Conservation (phyloP, 176 grass and related monocot species). For the Calamus simplicifolius region DNA sequence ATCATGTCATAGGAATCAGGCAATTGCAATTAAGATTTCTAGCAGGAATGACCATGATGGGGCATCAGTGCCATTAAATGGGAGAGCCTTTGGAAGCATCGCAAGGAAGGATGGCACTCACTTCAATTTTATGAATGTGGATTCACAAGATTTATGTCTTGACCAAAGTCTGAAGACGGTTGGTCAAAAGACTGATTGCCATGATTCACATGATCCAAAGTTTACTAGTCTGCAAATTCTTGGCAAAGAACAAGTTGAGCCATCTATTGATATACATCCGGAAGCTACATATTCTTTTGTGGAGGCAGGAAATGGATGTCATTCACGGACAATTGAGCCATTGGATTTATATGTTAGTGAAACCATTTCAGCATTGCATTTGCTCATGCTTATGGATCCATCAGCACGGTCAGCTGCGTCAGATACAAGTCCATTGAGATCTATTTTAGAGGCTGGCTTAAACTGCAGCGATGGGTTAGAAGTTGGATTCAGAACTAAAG, state of each 20-base stretch:
- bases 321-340: constrained; percentile 25
- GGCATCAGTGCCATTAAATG: constrained; percentile 5
- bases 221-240: not conserved
- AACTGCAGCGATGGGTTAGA: constrained; percentile 12
- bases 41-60: constrained; percentile 20
- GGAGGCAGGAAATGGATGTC: constrained; percentile 21
- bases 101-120: constrained; percentile 11
- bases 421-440: constrained; percentile 23
- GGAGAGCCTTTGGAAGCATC: constrained; percentile 28
- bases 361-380: constrained; percentile 42
- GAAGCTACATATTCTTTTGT: constrained; percentile 17
- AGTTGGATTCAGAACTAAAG: constrained; percentile 14
- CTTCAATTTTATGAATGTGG: constrained; percentile 7
- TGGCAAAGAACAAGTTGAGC: constrained; percentile 1
- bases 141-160: not conserved
- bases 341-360: constrained; percentile 34
- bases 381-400: constrained; percentile 54
- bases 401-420: constrained; percentile 19
- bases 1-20: constrained; percentile 4
- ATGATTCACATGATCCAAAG: not conserved
- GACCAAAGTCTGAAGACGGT: not conserved
- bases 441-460: constrained; percentile 9
- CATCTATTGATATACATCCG: not conserved
- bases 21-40: constrained; percentile 13
- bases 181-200: not conserved